Conservation (phyloP, 345 rosid genomes). For the Eucalyptus brandiana region DNA sequence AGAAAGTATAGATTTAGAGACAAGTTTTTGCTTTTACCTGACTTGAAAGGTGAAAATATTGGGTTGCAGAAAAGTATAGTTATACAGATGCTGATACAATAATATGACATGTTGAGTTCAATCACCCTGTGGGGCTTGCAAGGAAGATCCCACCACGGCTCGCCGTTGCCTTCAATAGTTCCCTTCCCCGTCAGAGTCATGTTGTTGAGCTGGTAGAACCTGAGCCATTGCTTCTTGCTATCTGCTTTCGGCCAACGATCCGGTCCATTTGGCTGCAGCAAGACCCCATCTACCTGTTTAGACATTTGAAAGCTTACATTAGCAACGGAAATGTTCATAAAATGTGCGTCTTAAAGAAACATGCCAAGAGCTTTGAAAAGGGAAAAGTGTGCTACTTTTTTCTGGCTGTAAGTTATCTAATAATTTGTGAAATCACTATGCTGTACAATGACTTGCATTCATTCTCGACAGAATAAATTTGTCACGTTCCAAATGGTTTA, state of each 20-base stretch:
- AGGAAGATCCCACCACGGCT: conserved; percentile 97
- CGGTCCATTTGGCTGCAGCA: conserved; percentile 91
- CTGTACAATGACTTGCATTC: not conserved
- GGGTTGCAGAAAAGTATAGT: not conserved
- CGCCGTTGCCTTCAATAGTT: conserved; percentile 90
- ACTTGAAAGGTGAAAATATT: not conserved
- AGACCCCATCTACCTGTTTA: conserved; percentile 57
- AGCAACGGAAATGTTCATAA: not conserved
- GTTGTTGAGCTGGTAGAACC: conserved; percentile 59
- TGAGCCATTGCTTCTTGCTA: conserved; percentile 77
- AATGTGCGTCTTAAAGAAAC: not conserved
- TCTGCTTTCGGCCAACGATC: conserved; percentile 79
- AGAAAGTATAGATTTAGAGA: not conserved
- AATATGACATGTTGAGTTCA: not conserved
- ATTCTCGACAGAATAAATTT: not conserved
- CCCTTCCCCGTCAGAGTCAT: conserved; percentile 69
- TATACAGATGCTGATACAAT: not conserved
- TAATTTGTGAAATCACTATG: not conserved
- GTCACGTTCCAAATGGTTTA: not conserved
- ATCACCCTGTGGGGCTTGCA: conserved; percentile 96
- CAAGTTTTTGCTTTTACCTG: not conserved
- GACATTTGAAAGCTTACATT: not conserved
- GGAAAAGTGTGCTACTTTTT: not conserved
- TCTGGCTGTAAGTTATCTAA: not conserved
- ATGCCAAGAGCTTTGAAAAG: not conserved